Evolutionary conservation across 2,329 filamentous ascomycete genomes (phyloP).

Genomic region (Penicillium sp.): DNA sequence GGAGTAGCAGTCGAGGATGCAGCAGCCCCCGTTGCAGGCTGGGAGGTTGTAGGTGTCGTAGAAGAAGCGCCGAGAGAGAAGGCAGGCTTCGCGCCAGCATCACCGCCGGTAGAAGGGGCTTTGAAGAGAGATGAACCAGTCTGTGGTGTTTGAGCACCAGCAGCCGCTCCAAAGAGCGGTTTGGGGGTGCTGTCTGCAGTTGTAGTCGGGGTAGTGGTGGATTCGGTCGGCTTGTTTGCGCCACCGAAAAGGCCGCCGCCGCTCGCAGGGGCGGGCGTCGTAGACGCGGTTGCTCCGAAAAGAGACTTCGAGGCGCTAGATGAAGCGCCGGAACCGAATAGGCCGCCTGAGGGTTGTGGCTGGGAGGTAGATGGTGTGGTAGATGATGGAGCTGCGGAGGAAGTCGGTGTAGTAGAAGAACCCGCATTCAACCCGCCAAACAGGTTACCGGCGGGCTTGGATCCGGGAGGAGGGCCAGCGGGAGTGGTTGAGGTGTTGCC

Average conservation of each 20-base stretch:
- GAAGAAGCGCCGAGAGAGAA: conserved; percentile 23
- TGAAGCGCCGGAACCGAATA: conserved; percentile 26
- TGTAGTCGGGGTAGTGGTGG: conserved; percentile 22
- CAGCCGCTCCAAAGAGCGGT: conserved; percentile 26
- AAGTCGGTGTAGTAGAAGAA: conserved; percentile 20
- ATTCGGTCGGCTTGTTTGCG: conserved; percentile 30
- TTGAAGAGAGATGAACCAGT: conserved; percentile 25
- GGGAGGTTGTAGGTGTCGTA: conserved; percentile 15
- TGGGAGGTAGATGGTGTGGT: conserved; percentile 28
- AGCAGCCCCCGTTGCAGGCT: conserved; percentile 23
- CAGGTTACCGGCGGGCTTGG: conserved; percentile 23
- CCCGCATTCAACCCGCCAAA: conserved; percentile 29
- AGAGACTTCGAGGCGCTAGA: conserved; percentile 27
- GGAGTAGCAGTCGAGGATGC: conserved; percentile 31
- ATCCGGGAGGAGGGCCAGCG: conserved; percentile 45
- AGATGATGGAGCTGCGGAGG: conserved; percentile 19
- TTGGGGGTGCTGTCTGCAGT: conserved; percentile 26
- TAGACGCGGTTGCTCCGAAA: conserved; percentile 20
- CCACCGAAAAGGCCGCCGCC: conserved; percentile 29
- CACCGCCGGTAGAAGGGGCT: conserved; percentile 23
- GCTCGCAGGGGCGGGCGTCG: conserved; percentile 19
- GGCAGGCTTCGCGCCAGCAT: conserved; percentile 21
- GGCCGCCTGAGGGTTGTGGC: conserved; percentile 28
- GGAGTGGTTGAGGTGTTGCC: conserved; percentile 47
- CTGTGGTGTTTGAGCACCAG: conserved; percentile 18